Evolutionary conservation across 2,329 filamentous ascomycete species (phyloP), one percentile per base, ranked within the genome.

Genomic region (Cadophora sp.): DNA sequence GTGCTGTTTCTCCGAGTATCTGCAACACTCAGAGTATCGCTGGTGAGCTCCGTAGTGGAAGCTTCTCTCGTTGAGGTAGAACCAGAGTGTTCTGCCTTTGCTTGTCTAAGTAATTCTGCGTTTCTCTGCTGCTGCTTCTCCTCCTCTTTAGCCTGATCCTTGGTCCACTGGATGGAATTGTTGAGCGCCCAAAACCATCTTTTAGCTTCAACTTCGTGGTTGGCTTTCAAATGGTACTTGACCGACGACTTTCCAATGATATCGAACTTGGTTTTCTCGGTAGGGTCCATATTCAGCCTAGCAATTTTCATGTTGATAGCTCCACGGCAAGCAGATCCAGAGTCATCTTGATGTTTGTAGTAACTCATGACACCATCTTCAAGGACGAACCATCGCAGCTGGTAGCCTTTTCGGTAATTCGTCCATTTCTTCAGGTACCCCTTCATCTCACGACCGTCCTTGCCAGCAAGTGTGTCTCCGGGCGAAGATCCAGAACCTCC

Each of bases 351-450:
- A 79, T 98, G 93, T 81, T 99, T 99, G 83, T 98, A 99, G 82
- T 99, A 99, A 80, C 96, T 98, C 73, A 99, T 81, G 14, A 99
- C 95, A 14, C 96, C 96, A 78, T 99, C 96, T 78, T 99, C 96
- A 9, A 99, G 87, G 16, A 98, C 96, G 78, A 99, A 99, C 94
- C 95, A 99, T 69, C 96, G 87, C 71, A 99, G 80, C 81, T 99
- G 97, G 82, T 97, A 99, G 9, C 96, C 96, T 77, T 92, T 94
- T 26, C 95, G 94, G 79, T 99, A 99, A 79, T 99, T 99, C 59
- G 96, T 99, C 96, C 96, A 99, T 80, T 99, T 99, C 82, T 97
- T 98, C 66, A 99, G 84, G 79, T 98, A 99, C 7, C 96, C 96
- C 82, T 97, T 97, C 92, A 99, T 98, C 80, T 98, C 95, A 59